Conservation (phyloP, 2,329 filamentous ascomycete species). For the Magnaporthiopsis rhizophila region DNA sequence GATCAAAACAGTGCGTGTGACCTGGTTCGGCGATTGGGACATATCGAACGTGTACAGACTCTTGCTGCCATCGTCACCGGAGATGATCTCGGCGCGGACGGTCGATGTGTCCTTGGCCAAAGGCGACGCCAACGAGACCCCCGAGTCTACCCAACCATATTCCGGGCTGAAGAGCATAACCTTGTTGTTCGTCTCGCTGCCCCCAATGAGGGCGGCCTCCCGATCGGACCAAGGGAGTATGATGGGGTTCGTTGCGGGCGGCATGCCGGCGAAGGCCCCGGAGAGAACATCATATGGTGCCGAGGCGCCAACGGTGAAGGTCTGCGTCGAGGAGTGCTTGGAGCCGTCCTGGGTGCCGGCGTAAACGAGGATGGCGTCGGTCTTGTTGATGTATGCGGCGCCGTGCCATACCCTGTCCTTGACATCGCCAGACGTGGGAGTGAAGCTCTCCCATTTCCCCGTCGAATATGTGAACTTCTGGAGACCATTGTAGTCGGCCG, state of each 20-base stretch:
- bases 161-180: constrained; percentile 65
- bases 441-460: constrained; percentile 42
- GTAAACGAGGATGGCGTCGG: constrained; percentile 70
- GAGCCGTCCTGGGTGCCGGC: constrained; percentile 61
- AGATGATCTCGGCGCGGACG: constrained; percentile 57
- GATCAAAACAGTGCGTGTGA: constrained; percentile 61
- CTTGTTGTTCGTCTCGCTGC: constrained; percentile 53
- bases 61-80: constrained; percentile 68
- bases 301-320: constrained; percentile 63
- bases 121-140: constrained; percentile 52
- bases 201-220: constrained; percentile 68
- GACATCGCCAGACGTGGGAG: constrained; percentile 40
- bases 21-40: constrained; percentile 62
- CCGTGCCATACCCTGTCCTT: constrained; percentile 68
- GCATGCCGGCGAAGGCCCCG: constrained; percentile 43
- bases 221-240: constrained; percentile 66
- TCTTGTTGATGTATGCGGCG: constrained; percentile 63
- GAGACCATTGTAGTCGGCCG: constrained; percentile 59
- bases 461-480: constrained; percentile 57
- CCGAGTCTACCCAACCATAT: constrained; percentile 60
- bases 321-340: constrained; percentile 55
- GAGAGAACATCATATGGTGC: constrained; percentile 54
- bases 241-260: constrained; percentile 61
- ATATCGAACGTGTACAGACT: constrained; percentile 74
- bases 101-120: constrained; percentile 49